These are phyloP conservation scores for Mycena haematopus DNA, from an alignment of 768 basidiomycete genomes.

Conservation along the genomic window DNA sequence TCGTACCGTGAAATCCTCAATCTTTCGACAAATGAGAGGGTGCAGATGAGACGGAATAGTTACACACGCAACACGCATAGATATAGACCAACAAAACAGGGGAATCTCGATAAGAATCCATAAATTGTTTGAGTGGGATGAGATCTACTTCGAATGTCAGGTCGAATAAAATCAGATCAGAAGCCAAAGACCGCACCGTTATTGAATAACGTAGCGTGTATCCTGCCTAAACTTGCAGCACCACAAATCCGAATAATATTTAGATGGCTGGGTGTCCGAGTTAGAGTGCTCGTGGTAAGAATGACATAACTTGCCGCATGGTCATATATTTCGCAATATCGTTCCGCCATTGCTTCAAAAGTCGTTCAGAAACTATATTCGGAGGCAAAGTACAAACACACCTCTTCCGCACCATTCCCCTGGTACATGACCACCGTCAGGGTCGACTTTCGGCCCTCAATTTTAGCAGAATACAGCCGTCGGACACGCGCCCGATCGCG, in stretches of 20 bases:
- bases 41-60: too few species aligned
- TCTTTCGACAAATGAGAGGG: too few species aligned
- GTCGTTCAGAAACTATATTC: background rate
- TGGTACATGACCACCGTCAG: background rate
- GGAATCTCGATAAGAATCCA: too few species aligned
- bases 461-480: background rate
- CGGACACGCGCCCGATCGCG: background rate
- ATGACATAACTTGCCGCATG: background rate
- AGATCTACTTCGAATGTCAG: too few species aligned
- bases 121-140: too few species aligned
- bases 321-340: background rate
- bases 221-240: background rate
- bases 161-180: too few species aligned
- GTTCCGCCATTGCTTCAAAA: background rate
- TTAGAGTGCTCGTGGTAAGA: background rate
- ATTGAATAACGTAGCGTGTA: background rate
- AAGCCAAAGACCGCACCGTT: background rate
- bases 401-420: background rate
- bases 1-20: too few species aligned
- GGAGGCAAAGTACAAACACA: background rate
- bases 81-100: too few species aligned
- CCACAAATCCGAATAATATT: background rate
- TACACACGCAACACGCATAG: too few species aligned
- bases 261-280: background rate
- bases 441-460: background rate